These are phyloP conservation scores for Sugiyamaella japonica DNA, from an alignment of 1,139 yeast species.

Conservation along the genomic window DNA sequence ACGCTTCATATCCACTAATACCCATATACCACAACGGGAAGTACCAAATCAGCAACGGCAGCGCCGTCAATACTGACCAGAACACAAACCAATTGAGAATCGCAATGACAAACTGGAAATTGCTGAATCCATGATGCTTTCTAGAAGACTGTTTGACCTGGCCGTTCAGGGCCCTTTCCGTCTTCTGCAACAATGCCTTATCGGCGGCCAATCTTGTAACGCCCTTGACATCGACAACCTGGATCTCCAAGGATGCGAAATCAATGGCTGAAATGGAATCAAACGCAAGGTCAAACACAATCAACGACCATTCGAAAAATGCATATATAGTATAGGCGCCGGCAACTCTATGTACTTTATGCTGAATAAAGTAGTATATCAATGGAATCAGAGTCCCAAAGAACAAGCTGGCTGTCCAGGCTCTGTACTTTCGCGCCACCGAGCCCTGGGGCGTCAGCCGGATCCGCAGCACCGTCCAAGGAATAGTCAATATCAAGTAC, in stretches of 20 bases:
- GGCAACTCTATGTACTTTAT: conserved; percentile 78
- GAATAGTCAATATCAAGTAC: conserved; percentile 83
- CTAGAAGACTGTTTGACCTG: conserved; percentile 19
- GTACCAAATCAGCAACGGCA: conserved; percentile 89
- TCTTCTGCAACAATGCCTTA: conserved; percentile 18
- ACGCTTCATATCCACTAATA: conserved; percentile 87
- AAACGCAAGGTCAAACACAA: conserved; percentile 76
- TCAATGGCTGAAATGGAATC: conserved; percentile 79
- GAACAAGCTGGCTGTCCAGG: conserved; percentile 57
- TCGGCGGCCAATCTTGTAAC: conserved; percentile 33
- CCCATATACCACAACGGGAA: conserved; percentile 99
- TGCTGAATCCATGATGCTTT: conserved; percentile 35
- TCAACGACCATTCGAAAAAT: conserved; percentile 89
- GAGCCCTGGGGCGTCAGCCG: conserved; percentile 54
- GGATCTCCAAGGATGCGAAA: conserved; percentile 57
- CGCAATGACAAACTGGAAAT: conserved; percentile 34
- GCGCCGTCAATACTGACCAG: conserved; percentile 81
- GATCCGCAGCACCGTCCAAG: conserved; percentile 78
- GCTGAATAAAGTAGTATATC: conserved; percentile 87
- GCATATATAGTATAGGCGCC: conserved; percentile 98
- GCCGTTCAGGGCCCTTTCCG: conserved; percentile 16
- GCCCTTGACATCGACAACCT: conserved; percentile 43
- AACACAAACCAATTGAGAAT: conserved; percentile 53
- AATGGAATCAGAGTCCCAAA: conserved; percentile 75
- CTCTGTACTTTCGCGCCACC: conserved; percentile 53